Evolutionary conservation across 2,329 filamentous ascomycete species (phyloP).

Genomic region (Teratosphaeria viscida): DNA sequence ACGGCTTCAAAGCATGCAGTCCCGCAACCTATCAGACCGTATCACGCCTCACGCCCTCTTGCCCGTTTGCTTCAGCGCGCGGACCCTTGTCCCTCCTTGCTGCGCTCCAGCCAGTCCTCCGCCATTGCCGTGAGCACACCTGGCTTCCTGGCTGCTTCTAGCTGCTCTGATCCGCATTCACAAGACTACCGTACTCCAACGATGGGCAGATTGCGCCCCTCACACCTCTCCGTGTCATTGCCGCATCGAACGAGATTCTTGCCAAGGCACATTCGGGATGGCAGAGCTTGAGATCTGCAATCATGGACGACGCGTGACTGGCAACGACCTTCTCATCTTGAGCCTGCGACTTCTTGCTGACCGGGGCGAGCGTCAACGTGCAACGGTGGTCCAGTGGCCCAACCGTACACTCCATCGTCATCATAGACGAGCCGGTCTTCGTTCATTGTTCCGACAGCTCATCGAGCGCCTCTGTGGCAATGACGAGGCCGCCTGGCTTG

Average conservation of each 20-base stretch:
- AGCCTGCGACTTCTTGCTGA: not conserved
- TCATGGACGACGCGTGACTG: not conserved
- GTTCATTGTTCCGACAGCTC: not conserved
- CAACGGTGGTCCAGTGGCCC: not conserved
- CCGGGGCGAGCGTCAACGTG: not conserved
- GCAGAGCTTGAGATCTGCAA: not conserved
- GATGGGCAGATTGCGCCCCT: not conserved
- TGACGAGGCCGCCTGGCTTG: not conserved
- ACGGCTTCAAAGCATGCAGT: not conserved
- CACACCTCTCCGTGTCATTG: not conserved
- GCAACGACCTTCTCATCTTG: not conserved
- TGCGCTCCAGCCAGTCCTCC: not conserved
- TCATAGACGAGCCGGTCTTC: not conserved
- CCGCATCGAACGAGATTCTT: not conserved
- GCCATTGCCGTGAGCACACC: not conserved
- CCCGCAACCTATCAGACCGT: not conserved
- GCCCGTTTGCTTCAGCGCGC: not conserved
- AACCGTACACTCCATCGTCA: not conserved
- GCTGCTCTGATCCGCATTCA: not conserved
- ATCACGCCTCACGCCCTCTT: not conserved
- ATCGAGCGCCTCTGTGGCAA: not conserved
- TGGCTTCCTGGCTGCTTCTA: not conserved
- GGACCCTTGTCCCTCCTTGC: not conserved
- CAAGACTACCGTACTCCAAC: not conserved
- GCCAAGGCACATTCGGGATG: not conserved